Base-by-base conservation (phyloP, 352 stramenopile genomes). In the Phytopythium boreale region DNA sequence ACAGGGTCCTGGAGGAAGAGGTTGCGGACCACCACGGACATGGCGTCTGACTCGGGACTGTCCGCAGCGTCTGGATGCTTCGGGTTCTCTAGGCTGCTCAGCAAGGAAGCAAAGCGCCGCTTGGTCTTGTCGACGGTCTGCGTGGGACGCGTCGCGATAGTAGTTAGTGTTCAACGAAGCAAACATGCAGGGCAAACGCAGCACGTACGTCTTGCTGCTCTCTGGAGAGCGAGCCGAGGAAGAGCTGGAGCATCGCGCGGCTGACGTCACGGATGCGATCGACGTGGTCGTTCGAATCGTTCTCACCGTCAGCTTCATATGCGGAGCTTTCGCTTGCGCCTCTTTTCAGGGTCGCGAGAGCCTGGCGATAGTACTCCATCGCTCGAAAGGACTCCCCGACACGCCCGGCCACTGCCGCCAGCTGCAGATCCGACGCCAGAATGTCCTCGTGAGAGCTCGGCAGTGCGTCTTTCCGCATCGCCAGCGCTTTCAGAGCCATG, bases 301-400 rank as follows among this genome's bases (percentile, higher is more conserved):
- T 20, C 5, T 55, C 15, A 19, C n/a, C 27, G 24, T 29, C 9
- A 31, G 20, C 0, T 7, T 27, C 44, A 1, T 0, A 0, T 29
- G 20, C 17, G 9, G 5, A 1, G 6, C 15, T 24, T 55, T 76
- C 69, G 9, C 74, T 57, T 2, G 14, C 29, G 2, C 73, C 39
- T 4, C 64, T 62, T 19, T 82, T 88, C 10, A 87, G 56, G 24
- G 66, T 59, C 2, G 11, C 56, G 11, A 87, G 62, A 2, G 72
- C 78, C 31, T 67, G 60, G 14, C 72, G 74, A 22, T 80, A 84
- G 67, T 77, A 87, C 41, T 89, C 80, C 0, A 89, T 59, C 1
- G 80, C 81, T 50, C 84, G 77, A 31, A 80, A 89, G 10, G 51
- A n/a, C 34, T 92, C 84, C 6, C 66, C 76, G 5, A 92, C 36